phyloP scores from a whole-genome alignment of 1,284 basidiomycete genomes.

The Malassezia restricta region DNA sequence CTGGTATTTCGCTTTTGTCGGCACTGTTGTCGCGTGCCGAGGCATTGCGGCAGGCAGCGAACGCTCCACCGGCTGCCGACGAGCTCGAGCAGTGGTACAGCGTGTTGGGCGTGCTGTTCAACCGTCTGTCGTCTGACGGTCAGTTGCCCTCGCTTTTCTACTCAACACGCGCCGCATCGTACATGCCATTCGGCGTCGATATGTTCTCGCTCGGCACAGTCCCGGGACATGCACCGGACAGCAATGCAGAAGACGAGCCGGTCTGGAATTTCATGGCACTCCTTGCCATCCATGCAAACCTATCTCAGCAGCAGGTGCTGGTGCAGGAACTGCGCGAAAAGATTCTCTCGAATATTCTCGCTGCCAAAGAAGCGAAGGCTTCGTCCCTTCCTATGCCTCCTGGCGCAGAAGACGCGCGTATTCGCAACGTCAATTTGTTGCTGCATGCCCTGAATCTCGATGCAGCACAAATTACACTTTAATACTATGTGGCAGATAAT shows the following conservation, averaged over 20 bases:
- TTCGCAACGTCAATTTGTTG: conserved; percentile 41
- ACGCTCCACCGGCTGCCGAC: conserved; percentile 49
- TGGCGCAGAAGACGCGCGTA: conserved; percentile 24
- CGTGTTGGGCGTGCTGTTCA: conserved; percentile 67
- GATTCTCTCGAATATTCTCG: conserved; percentile 71
- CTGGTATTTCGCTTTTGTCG: conserved; percentile 82
- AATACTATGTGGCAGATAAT: not conserved
- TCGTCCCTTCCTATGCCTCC: conserved; percentile 5
- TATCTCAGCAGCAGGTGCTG: conserved; percentile 71
- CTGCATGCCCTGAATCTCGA: conserved; percentile 43
- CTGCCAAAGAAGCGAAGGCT: conserved; percentile 51
- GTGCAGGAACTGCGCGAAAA: conserved; percentile 81
- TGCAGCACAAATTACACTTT: conserved; percentile 42
- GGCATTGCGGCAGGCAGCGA: conserved; percentile 59
- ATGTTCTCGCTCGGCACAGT: conserved; percentile 23
- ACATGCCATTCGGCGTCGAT: conserved; percentile 50
- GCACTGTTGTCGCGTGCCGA: conserved; percentile 84
- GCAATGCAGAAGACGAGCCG: conserved; percentile 72
- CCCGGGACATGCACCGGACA: conserved; percentile 20
- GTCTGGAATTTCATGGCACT: conserved; percentile 85
- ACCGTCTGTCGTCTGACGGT: conserved; percentile 56
- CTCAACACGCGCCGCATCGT: conserved; percentile 61
- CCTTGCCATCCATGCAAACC: conserved; percentile 70
- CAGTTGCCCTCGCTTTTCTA: conserved; percentile 69
- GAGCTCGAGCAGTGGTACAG: conserved; percentile 69